These are phyloP conservation scores for Silene latifolia DNA, from an alignment of 148 eudicot species.

Conservation along the genomic window DNA sequence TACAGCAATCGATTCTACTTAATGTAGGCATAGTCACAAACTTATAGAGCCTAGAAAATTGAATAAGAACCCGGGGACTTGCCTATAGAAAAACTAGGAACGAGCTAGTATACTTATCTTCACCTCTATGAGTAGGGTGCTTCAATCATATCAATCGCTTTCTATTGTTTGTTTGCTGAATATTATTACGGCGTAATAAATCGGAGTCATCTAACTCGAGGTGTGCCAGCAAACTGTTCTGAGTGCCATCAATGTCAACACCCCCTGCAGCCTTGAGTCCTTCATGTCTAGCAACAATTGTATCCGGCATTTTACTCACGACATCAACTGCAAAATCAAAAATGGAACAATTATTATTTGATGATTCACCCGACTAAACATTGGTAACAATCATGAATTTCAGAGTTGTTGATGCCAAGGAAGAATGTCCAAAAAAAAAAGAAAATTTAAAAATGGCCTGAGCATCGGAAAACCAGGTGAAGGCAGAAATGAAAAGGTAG, in stretches of 20 bases:
- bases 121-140: conserved; percentile 6
- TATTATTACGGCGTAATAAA: conserved; percentile 12
- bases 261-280: conserved; percentile 28
- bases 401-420: background rate
- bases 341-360: background rate
- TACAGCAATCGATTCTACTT: background rate
- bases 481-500: background rate
- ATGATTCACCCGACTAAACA: background rate
- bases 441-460: background rate
- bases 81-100: conserved; percentile 9
- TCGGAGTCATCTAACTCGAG: conserved; percentile 28
- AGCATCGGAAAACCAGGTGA: too few species aligned
- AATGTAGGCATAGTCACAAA: background rate
- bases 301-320: conserved; percentile 31
- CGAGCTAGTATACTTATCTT: conserved; percentile 1
- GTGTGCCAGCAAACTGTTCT: conserved; percentile 28
- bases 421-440: background rate
- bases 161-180: conserved; percentile 14
- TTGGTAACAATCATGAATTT: background rate
- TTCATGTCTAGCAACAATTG: conserved; percentile 32
- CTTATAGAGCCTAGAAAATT: background rate
- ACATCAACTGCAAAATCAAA: conserved; percentile 38
- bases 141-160: conserved; percentile 19
- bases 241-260: conserved; percentile 28
- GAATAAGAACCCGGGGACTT: background rate